Conservation (phyloP, 2,329 filamentous ascomycete species). For the Colletotrichum lupini region DNA sequence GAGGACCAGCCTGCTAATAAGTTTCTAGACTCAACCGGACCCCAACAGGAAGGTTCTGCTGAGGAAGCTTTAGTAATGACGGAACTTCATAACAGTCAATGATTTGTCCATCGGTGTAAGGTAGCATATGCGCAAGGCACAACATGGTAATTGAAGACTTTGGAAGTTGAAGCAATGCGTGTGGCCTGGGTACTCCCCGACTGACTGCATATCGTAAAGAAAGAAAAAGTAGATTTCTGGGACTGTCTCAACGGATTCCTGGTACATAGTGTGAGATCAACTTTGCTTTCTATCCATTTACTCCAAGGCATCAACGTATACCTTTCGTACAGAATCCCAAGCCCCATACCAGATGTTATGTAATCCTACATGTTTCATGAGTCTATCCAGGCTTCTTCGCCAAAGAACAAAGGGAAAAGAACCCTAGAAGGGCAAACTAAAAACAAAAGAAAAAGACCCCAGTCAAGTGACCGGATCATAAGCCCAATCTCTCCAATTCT, state of each 20-base stretch:
- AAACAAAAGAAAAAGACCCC: neutral
- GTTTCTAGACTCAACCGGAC: conserved; percentile 7
- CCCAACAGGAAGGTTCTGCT: conserved; percentile 24
- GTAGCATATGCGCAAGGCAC: neutral
- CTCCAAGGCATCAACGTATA: neutral
- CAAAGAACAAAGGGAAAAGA: neutral
- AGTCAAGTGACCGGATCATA: neutral
- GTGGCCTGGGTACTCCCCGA: neutral
- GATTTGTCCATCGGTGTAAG: neutral
- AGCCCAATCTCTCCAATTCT: conserved; percentile 20
- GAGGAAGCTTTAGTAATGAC: conserved; percentile 3
- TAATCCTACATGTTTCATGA: neutral
- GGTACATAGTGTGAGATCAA: no score
- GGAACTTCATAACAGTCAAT: neutral
- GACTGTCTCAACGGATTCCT: no score
- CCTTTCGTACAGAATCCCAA: neutral
- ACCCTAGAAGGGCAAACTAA: neutral
- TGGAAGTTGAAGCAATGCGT: neutral
- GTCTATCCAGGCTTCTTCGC: neutral
- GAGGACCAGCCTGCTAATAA: neutral
- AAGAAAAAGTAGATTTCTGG: no score
- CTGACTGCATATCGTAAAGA: neutral
- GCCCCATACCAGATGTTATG: neutral
- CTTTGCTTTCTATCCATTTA: neutral
- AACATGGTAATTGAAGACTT: neutral